These are phyloP conservation scores for Avicennia marina DNA, from an alignment of 257 asterid genomes.

Conservation along the genomic window DNA sequence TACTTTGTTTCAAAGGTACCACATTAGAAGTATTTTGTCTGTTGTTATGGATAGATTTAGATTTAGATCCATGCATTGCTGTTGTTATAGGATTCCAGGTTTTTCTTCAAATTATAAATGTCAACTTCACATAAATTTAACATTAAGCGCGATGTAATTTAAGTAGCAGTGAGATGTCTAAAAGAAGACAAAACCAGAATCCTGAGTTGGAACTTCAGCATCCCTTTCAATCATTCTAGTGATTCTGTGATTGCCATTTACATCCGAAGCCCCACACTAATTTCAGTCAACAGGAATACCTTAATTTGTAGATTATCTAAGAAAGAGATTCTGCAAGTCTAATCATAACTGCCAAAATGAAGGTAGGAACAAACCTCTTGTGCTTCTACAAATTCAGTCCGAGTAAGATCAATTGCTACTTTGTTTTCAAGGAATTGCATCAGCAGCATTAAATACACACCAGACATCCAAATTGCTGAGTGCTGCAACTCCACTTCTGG, in stretches of 20 bases:
- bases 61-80: too few species aligned
- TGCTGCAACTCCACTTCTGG: conserved; percentile 90
- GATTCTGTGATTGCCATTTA: too few species aligned
- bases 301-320: conserved; percentile 7
- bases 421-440: conserved; percentile 97
- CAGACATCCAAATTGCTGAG: conserved; percentile 96
- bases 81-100: conserved; percentile 3
- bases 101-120: background rate
- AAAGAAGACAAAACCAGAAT: background rate
- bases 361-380: conserved; percentile 64
- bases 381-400: conserved; percentile 88
- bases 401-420: conserved; percentile 83
- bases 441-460: conserved; percentile 76
- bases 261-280: too few species aligned
- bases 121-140: conserved; percentile 1
- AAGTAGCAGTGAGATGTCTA: conserved; percentile 3
- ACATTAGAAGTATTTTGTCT: too few species aligned
- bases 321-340: conserved; percentile 6
- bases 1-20: too few species aligned
- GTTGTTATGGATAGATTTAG: too few species aligned
- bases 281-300: conserved; percentile 9
- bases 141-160: conserved; percentile 1
- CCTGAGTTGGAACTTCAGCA: too few species aligned
- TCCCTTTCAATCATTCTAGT: too few species aligned
- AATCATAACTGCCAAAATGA: conserved; percentile 10